Conservation (phyloP, 148 eudicot species). For the Diospyros kaki region DNA sequence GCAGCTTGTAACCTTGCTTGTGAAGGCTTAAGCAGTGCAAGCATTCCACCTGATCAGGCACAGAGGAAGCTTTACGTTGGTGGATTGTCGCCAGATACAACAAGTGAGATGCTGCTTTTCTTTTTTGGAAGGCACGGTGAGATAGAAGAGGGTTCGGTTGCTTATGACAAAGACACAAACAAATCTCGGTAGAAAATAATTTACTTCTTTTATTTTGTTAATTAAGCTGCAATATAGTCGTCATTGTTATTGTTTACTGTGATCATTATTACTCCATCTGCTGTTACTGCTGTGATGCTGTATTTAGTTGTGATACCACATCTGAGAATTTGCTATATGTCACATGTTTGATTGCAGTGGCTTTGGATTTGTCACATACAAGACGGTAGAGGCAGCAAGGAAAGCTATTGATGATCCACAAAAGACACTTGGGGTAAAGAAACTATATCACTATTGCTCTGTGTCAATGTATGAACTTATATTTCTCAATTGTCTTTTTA, state of each 20-base stretch:
- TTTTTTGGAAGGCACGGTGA: slow-evolving; percentile 58
- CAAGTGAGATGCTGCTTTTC: slow-evolving; percentile 55
- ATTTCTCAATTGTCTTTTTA: not conserved
- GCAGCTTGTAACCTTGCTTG: slow-evolving; percentile 64
- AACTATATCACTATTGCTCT: not conserved
- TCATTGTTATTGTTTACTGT: not conserved
- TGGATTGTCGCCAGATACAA: slow-evolving; percentile 58
- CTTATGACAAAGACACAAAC: slow-evolving; percentile 66
- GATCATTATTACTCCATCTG: not conserved
- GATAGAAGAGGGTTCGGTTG: slow-evolving; percentile 74
- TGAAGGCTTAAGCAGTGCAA: slow-evolving; percentile 49
- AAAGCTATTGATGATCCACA: slow-evolving; percentile 64
- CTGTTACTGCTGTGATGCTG: not conserved
- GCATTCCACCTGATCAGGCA: slow-evolving; percentile 45
- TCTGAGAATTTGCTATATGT: slow-evolving; percentile 3
- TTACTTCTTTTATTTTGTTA: not conserved
- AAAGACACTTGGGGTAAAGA: slow-evolving; percentile 55
- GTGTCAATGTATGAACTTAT: not conserved
- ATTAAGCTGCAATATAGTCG: not conserved
- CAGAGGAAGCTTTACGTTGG: slow-evolving; percentile 66
- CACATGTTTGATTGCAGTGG: slow-evolving; percentile 36
- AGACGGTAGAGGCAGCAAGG: slow-evolving; percentile 52
- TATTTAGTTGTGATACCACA: not conserved
- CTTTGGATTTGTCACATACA: slow-evolving; percentile 65
- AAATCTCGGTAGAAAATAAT: slow-evolving; percentile 39